Percentiles rank a stretch among this genome's conserved stretches.
Conservation (phyloP, 768 basidiomycete species). For the Exidia glandulosa region DNA sequence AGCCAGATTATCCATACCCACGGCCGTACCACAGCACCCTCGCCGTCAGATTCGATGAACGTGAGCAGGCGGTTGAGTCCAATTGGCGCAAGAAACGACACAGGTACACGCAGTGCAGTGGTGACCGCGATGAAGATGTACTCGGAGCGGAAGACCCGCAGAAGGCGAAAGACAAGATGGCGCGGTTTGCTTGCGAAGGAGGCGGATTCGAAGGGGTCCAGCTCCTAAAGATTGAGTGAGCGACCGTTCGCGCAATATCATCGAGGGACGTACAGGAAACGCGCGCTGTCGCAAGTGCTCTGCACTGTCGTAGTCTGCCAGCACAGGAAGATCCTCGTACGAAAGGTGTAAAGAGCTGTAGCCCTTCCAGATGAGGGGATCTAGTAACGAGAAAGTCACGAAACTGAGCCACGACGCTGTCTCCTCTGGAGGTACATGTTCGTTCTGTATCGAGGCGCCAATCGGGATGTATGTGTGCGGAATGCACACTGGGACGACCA, state of each 20-base stretch:
- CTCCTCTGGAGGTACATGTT: conserved; percentile 40
- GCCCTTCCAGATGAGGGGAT: conserved; percentile 31
- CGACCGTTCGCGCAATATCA: too few species aligned
- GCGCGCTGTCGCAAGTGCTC: not conserved
- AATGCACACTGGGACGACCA: conserved; percentile 41
- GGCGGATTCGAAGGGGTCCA: conserved; percentile 15
- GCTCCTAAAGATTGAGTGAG: too few species aligned
- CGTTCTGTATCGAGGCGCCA: conserved; percentile 30
- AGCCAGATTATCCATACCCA: conserved; percentile 37
- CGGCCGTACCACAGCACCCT: conserved; percentile 28
- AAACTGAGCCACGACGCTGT: conserved; percentile 36
- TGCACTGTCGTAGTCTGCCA: conserved; percentile 28
- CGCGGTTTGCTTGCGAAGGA: conserved; percentile 17
- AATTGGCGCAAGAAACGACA: conserved; percentile 25
- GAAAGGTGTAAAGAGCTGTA: conserved; percentile 30
- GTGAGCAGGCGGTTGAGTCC: conserved; percentile 30
- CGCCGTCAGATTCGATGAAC: conserved; percentile 27
- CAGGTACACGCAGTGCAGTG: conserved; percentile 11
- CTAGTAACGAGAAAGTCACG: conserved; percentile 41
- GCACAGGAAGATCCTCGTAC: conserved; percentile 31
- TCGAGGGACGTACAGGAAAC: too few species aligned
- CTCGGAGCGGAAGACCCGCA: conserved; percentile 14
- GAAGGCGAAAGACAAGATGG: conserved; percentile 19
- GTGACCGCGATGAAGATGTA: conserved; percentile 10
- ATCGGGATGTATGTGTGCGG: conserved; percentile 53